Base-by-base conservation (phyloP, 2,329 filamentous ascomycete species). In the Fusarium hostae region DNA sequence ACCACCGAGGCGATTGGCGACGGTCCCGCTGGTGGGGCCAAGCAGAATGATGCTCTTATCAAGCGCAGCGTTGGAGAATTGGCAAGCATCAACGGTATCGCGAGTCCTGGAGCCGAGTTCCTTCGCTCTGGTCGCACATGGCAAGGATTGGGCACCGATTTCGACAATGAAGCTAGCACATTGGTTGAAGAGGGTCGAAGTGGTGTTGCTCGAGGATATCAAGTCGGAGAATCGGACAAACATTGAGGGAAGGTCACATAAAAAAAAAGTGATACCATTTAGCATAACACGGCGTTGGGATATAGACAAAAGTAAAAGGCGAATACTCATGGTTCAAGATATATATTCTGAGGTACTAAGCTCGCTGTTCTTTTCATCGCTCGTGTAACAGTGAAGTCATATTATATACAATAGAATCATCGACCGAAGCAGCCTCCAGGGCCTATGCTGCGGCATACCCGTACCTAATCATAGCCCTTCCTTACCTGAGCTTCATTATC, bases 101-200 rank as follows among this genome's bases (percentile, higher is more conserved):
- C 92, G n/a, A 98, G 95, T 48, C 96, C 96, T 1, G 96, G 94
- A 0, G 96, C 96, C 1, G 94, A 98, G 79, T 98, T 89, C 75
- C 83, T 99, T 70, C 88, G 91, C 35, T 92, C 91, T 6, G 89
- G 95, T 76, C 85, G 96, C 62, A 97, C 94, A 7, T 99, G 96
- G 96, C 92, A 92, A 77, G 96, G 96, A 0, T 82, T 99, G 28
- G 96, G 96, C 0, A 97, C 90, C 68, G 96, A 99, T 79, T 97
- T 94, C 76, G 71, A 82, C n/a, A 83, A 83, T 18, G 86, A 88
- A 58, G 82, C 84, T n/a, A 84, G 92, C 61, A 91, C 92, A 2
- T 79, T 88, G 22, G 88, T 99, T 63, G 94, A 97, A 78, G 91
- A 98, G 81, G 96, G 96, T 2, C 88, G 94, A 71, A 92, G 91